A percentile compares a stretch with the other conserved stretches of the same genome.
Evolutionary conservation across 345 rosid genomes (phyloP).

Genomic region (Conringia planisiliqua): DNA sequence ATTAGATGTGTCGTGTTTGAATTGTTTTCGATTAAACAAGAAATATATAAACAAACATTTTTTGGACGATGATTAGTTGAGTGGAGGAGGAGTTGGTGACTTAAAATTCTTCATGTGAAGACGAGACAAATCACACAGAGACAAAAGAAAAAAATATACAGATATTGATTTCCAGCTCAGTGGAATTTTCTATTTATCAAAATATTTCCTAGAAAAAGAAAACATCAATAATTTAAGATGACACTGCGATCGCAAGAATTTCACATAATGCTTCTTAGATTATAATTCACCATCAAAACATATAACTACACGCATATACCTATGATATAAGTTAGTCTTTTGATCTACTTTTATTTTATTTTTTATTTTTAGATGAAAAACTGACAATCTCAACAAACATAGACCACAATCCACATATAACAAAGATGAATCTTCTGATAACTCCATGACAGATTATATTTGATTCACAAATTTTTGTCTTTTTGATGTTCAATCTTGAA

Average conservation of each 20-base stretch:
- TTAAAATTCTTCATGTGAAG: constrained; percentile 25
- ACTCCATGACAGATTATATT: background rate
- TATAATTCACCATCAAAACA: background rate
- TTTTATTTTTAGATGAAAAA: no score
- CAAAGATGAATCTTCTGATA: background rate
- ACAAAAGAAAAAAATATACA: constrained; percentile 1
- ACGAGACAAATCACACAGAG: constrained; percentile 26
- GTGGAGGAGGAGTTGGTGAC: constrained; percentile 31
- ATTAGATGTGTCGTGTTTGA: constrained; percentile 25
- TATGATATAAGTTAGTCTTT: no score
- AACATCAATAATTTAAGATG: background rate
- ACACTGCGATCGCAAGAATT: background rate
- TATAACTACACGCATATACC: background rate
- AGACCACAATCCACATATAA: background rate
- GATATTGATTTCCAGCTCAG: constrained; percentile 10
- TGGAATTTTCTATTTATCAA: constrained; percentile 3
- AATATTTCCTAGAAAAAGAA: background rate
- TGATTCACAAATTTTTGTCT: background rate
- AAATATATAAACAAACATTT: background rate
- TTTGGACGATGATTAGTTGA: constrained; percentile 9
- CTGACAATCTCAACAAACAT: no score
- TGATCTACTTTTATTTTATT: no score
- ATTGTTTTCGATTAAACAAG: background rate
- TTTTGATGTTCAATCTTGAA: background rate
- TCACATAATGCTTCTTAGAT: background rate